phyloP scores from a whole-genome alignment of 2,329 filamentous ascomycete genomes.

The Fusarium phyllophilum region DNA sequence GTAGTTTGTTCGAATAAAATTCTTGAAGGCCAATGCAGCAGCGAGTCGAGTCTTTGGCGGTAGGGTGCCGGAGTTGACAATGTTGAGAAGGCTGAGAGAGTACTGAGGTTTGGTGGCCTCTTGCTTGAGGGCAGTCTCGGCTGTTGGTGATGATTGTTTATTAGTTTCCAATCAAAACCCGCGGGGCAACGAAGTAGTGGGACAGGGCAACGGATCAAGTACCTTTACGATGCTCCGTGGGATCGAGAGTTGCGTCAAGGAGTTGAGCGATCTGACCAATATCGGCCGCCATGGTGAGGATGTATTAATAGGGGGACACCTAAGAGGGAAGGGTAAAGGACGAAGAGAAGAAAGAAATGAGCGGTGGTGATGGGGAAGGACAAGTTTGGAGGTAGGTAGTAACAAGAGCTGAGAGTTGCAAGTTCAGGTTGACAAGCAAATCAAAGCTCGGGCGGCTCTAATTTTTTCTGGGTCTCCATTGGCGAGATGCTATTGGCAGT shows the following conservation, averaged over 20 bases:
- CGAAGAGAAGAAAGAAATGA: conserved; percentile 28
- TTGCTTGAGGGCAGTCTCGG: conserved; percentile 80
- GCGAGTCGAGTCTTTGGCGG: conserved; percentile 84
- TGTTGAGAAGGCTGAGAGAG: conserved; percentile 87
- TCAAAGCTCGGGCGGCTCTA: conserved; percentile 13
- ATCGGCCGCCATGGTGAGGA: conserved; percentile 64
- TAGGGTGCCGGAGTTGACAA: conserved; percentile 80
- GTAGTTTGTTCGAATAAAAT: conserved; percentile 95
- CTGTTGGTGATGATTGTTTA: conserved; percentile 60
- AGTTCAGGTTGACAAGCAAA: conserved; percentile 29
- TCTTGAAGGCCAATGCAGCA: conserved; percentile 96
- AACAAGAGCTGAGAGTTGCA: conserved; percentile 29
- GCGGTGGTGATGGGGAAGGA: conserved; percentile 37
- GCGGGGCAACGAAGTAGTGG: conserved; percentile 43
- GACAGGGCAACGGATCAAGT: conserved; percentile 43
- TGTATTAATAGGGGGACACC: conserved; percentile 12
- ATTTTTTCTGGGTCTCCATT: conserved; percentile 25
- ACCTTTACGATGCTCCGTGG: conserved; percentile 90
- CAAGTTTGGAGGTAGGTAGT: conserved; percentile 22
- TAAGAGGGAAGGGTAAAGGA: conserved; percentile 28
- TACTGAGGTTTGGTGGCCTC: conserved; percentile 88
- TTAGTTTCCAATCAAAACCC: conserved; percentile 48
- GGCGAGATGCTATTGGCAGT: conserved; percentile 7
- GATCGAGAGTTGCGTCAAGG: conserved; percentile 90
- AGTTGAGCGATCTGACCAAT: conserved; percentile 77